These are phyloP conservation scores for Salvia sclarea DNA, from an alignment of 305 asterid species.

Conservation along the genomic window DNA sequence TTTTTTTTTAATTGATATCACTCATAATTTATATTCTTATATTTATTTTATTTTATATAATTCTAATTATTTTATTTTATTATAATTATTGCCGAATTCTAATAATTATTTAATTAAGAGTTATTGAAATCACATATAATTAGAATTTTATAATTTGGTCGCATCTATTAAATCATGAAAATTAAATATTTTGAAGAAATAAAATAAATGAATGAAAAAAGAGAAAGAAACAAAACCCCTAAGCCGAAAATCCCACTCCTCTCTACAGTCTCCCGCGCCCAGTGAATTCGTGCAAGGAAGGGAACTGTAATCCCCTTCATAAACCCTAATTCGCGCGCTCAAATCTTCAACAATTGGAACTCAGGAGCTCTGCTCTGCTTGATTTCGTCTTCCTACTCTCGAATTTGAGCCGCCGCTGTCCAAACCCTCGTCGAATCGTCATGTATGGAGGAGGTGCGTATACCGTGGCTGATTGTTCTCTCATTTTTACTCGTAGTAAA, in stretches of 20 bases:
- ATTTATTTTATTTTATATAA: too few species aligned
- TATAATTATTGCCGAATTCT: too few species aligned
- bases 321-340: conserved; percentile 11
- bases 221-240: background rate
- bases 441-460: conserved; percentile 51
- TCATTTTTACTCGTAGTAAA: background rate
- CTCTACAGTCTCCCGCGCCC: background rate
- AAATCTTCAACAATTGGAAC: background rate
- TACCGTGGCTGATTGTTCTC: background rate
- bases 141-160: too few species aligned
- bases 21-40: too few species aligned
- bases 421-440: conserved; percentile 8
- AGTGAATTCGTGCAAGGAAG: background rate
- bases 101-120: too few species aligned
- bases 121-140: too few species aligned
- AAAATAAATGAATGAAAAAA: background rate
- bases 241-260: background rate
- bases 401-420: background rate
- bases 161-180: too few species aligned
- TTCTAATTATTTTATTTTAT: too few species aligned
- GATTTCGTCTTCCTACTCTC: background rate
- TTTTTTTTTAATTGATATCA: too few species aligned
- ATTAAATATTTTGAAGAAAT: too few species aligned
- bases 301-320: background rate
- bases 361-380: background rate